Evolutionary conservation across 2,329 filamentous ascomycete genomes (phyloP).

Genomic region (Diatrype stigma): DNA sequence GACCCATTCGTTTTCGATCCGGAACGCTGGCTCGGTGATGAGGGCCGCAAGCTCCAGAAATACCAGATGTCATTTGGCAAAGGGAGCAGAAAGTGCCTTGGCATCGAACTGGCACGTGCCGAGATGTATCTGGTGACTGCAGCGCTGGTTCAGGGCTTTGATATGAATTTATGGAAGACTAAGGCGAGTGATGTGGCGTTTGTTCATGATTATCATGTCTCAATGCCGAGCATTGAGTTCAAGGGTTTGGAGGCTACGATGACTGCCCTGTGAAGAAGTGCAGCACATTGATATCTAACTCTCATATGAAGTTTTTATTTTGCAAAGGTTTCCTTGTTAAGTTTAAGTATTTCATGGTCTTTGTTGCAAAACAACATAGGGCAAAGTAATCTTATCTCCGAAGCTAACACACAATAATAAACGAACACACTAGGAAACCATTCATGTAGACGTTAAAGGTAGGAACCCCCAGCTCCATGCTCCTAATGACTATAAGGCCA

Average conservation of each 20-base stretch:
- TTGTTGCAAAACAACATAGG: no score
- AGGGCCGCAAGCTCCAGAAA: conserved; percentile 13
- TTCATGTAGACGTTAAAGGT: no score
- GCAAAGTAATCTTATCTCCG: no score
- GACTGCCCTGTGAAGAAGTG: conserved; percentile 12
- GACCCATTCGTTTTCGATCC: conserved; percentile 15
- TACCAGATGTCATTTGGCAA: conserved; percentile 17
- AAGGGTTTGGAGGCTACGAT: conserved; percentile 17
- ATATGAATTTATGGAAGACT: conserved; percentile 18
- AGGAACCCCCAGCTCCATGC: no score
- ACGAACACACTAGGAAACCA: no score
- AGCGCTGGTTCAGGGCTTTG: conserved; percentile 16
- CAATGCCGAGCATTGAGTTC: conserved; percentile 16
- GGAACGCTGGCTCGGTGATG: conserved; percentile 17
- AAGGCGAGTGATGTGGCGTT: conserved; percentile 18
- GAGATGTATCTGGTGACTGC: conserved; percentile 19
- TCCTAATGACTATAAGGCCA: no score
- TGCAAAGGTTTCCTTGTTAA: no score
- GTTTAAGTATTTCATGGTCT: no score
- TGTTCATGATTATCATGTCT: conserved; percentile 19
- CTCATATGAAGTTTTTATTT: no score
- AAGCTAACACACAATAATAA: no score
- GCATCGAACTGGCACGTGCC: conserved; percentile 19
- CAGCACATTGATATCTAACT: no score
- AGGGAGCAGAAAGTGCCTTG: conserved; percentile 20